A percentile compares a stretch with the other conserved stretches of the same genome.
phyloP scores from a whole-genome alignment of 2,329 filamentous ascomycete genomes.

The Claviceps arundinis region DNA sequence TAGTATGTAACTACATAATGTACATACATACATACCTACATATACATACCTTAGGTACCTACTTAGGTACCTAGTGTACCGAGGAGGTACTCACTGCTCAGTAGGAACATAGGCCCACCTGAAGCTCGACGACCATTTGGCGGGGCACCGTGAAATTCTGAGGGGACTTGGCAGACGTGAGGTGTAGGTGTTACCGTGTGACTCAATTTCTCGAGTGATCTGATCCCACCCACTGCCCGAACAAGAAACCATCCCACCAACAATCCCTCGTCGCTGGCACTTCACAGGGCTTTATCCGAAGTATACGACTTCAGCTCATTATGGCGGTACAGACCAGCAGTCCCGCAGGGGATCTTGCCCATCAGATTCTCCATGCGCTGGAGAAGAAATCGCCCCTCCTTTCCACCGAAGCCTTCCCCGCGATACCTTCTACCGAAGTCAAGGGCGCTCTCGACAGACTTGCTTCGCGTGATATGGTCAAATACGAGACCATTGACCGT shows the following conservation, averaged over 20 bases:
- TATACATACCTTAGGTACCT: too few species aligned
- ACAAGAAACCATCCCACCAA: neutral
- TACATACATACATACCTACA: too few species aligned
- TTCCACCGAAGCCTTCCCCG: conserved; percentile 57
- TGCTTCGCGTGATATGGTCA: conserved; percentile 70
- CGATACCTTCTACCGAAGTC: conserved; percentile 50
- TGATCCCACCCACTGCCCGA: neutral
- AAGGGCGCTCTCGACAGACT: conserved; percentile 85
- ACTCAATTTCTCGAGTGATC: neutral
- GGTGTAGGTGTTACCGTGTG: neutral
- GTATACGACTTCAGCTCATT: neutral
- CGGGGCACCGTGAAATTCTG: conserved; percentile 6
- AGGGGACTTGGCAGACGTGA: neutral
- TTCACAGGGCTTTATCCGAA: neutral
- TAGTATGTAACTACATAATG: too few species aligned
- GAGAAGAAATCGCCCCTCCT: conserved; percentile 50
- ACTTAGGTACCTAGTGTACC: too few species aligned
- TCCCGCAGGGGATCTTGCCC: conserved; percentile 43
- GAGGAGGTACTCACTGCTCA: too few species aligned
- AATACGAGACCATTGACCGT: conserved; percentile 69
- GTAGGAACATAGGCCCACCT: neutral
- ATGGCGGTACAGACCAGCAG: conserved; percentile 30
- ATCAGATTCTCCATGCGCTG: conserved; percentile 52
- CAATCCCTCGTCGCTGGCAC: neutral
- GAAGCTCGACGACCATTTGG: neutral